Conservation (phyloP, 306 rosid genomes). For the Cicer bijugum region DNA sequence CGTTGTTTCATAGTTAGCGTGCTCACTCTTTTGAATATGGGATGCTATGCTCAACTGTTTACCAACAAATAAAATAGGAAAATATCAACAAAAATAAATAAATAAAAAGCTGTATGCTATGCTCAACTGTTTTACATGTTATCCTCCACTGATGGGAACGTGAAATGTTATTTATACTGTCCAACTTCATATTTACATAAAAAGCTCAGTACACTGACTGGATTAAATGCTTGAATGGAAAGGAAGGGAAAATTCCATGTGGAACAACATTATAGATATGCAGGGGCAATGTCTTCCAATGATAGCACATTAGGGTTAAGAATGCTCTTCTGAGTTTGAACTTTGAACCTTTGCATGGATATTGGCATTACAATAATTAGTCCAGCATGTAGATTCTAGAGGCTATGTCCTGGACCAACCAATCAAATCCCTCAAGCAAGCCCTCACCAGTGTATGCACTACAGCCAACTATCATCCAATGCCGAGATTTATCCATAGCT, state of each 20-base stretch:
- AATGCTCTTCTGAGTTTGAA: conserved; percentile 22
- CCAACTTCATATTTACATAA: conserved; percentile 4
- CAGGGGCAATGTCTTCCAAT: neutral
- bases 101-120: too few species aligned
- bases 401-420: conserved; percentile 91
- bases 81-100: too few species aligned
- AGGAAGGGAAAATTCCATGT: neutral
- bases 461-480: conserved; percentile 83
- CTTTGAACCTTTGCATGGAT: conserved; percentile 23
- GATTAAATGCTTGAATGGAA: neutral
- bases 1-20: too few species aligned
- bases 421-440: conserved; percentile 78
- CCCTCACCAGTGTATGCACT: conserved; percentile 83
- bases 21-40: too few species aligned
- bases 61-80: too few species aligned
- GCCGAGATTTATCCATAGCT: conserved; percentile 75
- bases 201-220: conserved; percentile 6
- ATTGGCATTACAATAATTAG: conserved; percentile 22
- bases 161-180: neutral
- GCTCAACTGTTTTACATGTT: too few species aligned
- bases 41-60: too few species aligned
- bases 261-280: conserved; percentile 10
- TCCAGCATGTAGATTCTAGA: conserved; percentile 80
- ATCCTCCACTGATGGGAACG: neutral
- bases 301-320: conserved; percentile 1